A percentile compares a stretch with the other conserved stretches of the same genome.
phyloP scores from a whole-genome alignment of 2,329 filamentous ascomycete species.

The Claviceps purpurea region DNA sequence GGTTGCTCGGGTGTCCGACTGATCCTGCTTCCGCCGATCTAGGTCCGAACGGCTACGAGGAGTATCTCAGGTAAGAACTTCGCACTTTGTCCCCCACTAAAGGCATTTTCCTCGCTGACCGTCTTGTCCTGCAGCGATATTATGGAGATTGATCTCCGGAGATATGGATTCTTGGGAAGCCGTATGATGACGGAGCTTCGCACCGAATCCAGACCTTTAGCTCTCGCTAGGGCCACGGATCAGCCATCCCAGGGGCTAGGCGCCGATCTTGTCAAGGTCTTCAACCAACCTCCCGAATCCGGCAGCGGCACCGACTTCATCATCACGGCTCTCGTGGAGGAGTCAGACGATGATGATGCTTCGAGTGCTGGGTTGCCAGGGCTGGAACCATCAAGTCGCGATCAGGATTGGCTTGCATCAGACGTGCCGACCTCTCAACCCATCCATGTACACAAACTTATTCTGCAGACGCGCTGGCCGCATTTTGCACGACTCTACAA shows the following conservation, averaged over 20 bases:
- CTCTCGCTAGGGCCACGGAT: conserved; percentile 33
- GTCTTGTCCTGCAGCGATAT: conserved; percentile 49
- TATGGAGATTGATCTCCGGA: conserved; percentile 81
- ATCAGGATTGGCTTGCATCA: conserved; percentile 44
- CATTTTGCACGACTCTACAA: conserved; percentile 89
- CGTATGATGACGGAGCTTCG: conserved; percentile 46
- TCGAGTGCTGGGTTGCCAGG: conserved; percentile 37
- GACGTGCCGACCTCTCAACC: conserved; percentile 59
- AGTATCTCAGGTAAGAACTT: conserved; percentile 54
- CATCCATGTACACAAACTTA: conserved; percentile 90
- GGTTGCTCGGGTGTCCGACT: conserved; percentile 84
- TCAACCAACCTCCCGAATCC: conserved; percentile 72
- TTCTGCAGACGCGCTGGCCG: conserved; percentile 89
- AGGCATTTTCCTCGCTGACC: background rate
- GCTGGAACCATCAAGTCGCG: conserved; percentile 26
- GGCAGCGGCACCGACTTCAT: conserved; percentile 84
- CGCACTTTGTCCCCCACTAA: too few relatives aligned
- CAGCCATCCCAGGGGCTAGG: conserved; percentile 59
- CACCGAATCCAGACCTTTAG: conserved; percentile 34
- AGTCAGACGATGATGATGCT: conserved; percentile 54
- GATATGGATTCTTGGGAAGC: conserved; percentile 82
- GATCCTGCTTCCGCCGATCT: conserved; percentile 54
- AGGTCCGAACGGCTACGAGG: conserved; percentile 61
- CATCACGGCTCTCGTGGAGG: conserved; percentile 77
- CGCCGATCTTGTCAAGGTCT: conserved; percentile 71